Conservation (phyloP, 2,329 filamentous ascomycete species). For the Aspergillus aculeatus region DNA sequence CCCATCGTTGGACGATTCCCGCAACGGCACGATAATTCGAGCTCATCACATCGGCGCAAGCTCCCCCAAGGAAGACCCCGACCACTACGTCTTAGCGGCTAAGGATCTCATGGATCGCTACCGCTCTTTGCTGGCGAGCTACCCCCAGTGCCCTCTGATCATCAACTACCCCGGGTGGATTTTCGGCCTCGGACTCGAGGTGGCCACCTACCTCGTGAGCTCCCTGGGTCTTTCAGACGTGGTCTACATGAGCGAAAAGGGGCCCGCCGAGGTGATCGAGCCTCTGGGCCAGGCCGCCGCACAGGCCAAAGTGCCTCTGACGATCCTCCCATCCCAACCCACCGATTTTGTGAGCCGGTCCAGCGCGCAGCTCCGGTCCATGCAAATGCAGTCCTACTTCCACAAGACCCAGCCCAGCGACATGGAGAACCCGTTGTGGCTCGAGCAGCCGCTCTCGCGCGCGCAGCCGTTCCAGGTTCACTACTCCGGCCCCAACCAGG, state of each 20-base stretch:
- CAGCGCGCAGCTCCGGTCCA: conserved; percentile 52
- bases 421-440: conserved; percentile 43
- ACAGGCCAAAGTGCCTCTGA: conserved; percentile 38
- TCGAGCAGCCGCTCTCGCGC: conserved; percentile 45
- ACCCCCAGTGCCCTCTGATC: conserved; percentile 51
- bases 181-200: conserved; percentile 51
- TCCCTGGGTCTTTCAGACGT: conserved; percentile 51
- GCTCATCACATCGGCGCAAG: conserved; percentile 55
- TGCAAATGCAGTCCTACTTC: conserved; percentile 64
- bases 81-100: conserved; percentile 55
- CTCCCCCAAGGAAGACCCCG: conserved; percentile 56
- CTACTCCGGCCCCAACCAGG: conserved; percentile 46
- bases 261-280: conserved; percentile 44
- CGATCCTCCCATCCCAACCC: conserved; percentile 48
- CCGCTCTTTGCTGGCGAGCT: conserved; percentile 39
- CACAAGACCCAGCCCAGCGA: conserved; percentile 42
- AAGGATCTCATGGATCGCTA: conserved; percentile 54
- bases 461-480: conserved; percentile 50
- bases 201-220: conserved; percentile 48
- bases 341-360: conserved; percentile 47
- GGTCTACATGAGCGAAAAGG: conserved; percentile 54
- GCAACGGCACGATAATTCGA: conserved; percentile 43
- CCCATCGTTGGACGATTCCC: conserved; percentile 38
- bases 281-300: conserved; percentile 43
- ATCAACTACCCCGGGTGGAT: conserved; percentile 60